phyloP scores from a whole-genome alignment of 1,284 basidiomycete genomes.

The Marasmius fiardii region DNA sequence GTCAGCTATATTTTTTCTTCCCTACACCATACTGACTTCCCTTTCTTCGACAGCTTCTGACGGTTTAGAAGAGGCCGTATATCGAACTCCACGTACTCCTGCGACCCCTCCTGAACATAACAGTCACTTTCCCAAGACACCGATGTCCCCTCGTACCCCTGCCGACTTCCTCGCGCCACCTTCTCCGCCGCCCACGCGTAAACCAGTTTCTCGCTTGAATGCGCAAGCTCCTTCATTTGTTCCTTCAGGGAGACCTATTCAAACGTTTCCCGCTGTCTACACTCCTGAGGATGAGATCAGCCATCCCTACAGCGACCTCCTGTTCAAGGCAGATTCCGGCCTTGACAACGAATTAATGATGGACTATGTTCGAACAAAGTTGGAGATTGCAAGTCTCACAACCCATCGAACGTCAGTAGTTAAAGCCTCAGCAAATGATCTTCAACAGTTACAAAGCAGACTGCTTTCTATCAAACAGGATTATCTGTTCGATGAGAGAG shows the following conservation, averaged over 20 bases:
- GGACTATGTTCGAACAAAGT: conserved; percentile 60
- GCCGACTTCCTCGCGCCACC: conserved; percentile 28
- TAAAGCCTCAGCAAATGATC: conserved; percentile 16
- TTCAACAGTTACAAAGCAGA: conserved; percentile 44
- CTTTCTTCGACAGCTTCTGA: not conserved
- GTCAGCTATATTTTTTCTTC: not conserved
- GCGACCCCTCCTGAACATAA: conserved; percentile 16
- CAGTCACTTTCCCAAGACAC: conserved; percentile 17
- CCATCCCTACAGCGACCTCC: not conserved
- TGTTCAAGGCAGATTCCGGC: not conserved
- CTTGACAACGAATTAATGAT: conserved; percentile 54
- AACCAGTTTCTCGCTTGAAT: conserved; percentile 24
- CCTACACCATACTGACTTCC: not conserved
- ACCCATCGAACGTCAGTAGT: conserved; percentile 25
- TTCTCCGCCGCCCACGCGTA: conserved; percentile 16
- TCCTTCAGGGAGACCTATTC: conserved; percentile 21
- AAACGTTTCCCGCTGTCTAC: not conserved
- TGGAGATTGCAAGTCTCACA: conserved; percentile 47
- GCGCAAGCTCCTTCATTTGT: conserved; percentile 37
- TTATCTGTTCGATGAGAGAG: conserved; percentile 74
- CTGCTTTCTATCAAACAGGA: conserved; percentile 58
- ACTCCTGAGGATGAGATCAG: conserved; percentile 3
- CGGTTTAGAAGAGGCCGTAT: conserved; percentile 6
- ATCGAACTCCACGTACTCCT: conserved; percentile 27
- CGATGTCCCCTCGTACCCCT: conserved; percentile 30